phyloP scores from a whole-genome alignment of 306 rosid genomes.

The Sicyos edulis region DNA sequence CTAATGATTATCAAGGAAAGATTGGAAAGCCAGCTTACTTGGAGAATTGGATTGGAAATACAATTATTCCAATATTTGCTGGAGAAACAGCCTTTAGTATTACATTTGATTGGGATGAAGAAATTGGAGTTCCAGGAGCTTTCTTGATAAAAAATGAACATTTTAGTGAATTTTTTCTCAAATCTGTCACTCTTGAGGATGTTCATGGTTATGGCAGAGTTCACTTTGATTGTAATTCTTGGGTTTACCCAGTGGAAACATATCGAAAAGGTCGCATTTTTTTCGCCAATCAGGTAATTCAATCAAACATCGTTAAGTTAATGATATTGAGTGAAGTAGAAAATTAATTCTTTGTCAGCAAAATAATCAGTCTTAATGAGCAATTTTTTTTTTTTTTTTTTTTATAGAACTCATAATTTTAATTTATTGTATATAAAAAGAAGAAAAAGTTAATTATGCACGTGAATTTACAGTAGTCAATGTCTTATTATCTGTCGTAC shows the following conservation, averaged over 20 bases:
- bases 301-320: not conserved
- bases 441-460: too few relatives aligned
- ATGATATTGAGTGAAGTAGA: not conserved
- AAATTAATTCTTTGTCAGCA: not conserved
- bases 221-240: slow-evolving; percentile 58
- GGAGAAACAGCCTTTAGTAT: slow-evolving; percentile 40
- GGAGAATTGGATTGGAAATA: slow-evolving; percentile 39
- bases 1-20: slow-evolving; percentile 35
- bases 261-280: slow-evolving; percentile 46
- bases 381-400: too few relatives aligned
- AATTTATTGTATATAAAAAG: too few relatives aligned
- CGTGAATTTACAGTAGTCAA: too few relatives aligned
- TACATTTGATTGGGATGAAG: slow-evolving; percentile 44
- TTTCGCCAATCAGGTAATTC: slow-evolving; percentile 57
- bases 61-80: slow-evolving; percentile 35
- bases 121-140: slow-evolving; percentile 61
- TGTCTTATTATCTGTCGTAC: too few relatives aligned
- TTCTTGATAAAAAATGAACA: slow-evolving; percentile 41
- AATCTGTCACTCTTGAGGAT: slow-evolving; percentile 49
- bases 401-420: too few relatives aligned
- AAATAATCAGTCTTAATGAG: not conserved
- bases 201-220: slow-evolving; percentile 38
- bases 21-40: slow-evolving; percentile 45
- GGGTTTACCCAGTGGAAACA: slow-evolving; percentile 45
- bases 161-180: slow-evolving; percentile 53